Evolutionary conservation across 148 eudicot species (phyloP), one percentile per base, ranked within the genome.

Genomic region (Spergularia bocconei): DNA sequence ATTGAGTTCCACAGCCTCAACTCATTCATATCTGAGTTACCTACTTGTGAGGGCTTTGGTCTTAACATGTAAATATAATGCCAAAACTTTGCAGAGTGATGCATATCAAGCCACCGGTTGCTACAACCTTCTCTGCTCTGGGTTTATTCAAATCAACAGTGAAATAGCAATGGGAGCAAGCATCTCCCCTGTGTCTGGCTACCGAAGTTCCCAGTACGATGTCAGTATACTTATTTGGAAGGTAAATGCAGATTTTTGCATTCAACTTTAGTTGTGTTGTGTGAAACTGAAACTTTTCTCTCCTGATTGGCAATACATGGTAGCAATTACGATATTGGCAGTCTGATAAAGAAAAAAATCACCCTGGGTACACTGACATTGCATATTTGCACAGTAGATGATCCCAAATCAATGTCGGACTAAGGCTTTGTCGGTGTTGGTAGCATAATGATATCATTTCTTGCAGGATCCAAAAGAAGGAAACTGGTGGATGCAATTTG

Each of bases 101-200:
- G 98, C 98, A 60, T 94, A 94, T 89, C 98, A 94, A 80, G 98
- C 98, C 67, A 94, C 98, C 0, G 98, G 98, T 16, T 94, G 98
- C 91, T 94, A 94, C 88, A 94, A 94, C 78, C 82, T 94, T 2
- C 84, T 94, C 6, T 94, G 98, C 90, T 94, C 98, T 38, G 98
- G 98, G 52, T 94, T 94, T 85, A 94, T 94, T 78, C 98, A 94
- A 81, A 83, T 94, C 83, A 94, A 85, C 84, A 94, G 89, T 74
- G 88, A 91, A 64, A 85, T 94, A 79, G 98, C 98, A 56, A 94
- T 94, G 98, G 98, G 98, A 66, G 97, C 98, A 50, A 91, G 97
- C 90, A 94, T 94, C 81, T 94, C 97, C 23, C 98, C 98, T 9
- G 90, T 94, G 44, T 94, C 98, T 58, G 91, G 84, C 14, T 90